Evolutionary conservation across 73 alveolate species (phyloP), one percentile per base, ranked within the genome.

Genomic region (Breviolum minutum): DNA sequence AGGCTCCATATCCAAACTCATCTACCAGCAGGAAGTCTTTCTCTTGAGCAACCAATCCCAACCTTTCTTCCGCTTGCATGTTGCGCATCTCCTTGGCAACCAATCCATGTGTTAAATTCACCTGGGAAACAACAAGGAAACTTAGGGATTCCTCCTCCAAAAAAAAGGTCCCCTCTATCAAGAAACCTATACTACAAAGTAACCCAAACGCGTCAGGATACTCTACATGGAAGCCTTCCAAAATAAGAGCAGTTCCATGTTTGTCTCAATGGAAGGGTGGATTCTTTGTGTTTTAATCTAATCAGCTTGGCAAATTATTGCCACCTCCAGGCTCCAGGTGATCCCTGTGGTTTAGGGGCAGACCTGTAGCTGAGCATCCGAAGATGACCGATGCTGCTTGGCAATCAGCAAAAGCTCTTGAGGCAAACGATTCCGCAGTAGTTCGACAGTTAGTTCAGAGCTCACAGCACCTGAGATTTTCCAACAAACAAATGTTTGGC

Each of bases 1-100:
- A 60, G 26, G 97, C 97, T 19, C 97, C 97, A 14, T 22, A 69
- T 13, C 97, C 97, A 26, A 76, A 73, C n/a, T 90, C 97, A 54
- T 90, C 97, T 32, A 63, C 66, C 77, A 90, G 87, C 74, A 32
- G 87, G n/a, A 90, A 90, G 40, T 90, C 97, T 40, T 90, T 64
- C 63, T 54, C 61, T 7, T 22, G 17, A 7, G 92, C 92, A 70
- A 83, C 92, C 60, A 83, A 73, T 7, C 92, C 92, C 8, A 54
- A 61, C 61, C 60, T 16, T 83, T 83, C 92, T 61, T 83, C 76
- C 16, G 54, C 73, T 61, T 61, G 70, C 74, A 83, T 48, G 92
- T 83, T 83, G 64, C 54, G 60, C 74, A 83, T 12, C 32, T 83
- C 92, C 70, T 80, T 2, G 88, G 66, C 10, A n/a, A n/a, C 8